A percentile compares a stretch with the other conserved stretches of the same genome.
Conservation (phyloP, 768 basidiomycete genomes). For the Clavulina sp. region DNA sequence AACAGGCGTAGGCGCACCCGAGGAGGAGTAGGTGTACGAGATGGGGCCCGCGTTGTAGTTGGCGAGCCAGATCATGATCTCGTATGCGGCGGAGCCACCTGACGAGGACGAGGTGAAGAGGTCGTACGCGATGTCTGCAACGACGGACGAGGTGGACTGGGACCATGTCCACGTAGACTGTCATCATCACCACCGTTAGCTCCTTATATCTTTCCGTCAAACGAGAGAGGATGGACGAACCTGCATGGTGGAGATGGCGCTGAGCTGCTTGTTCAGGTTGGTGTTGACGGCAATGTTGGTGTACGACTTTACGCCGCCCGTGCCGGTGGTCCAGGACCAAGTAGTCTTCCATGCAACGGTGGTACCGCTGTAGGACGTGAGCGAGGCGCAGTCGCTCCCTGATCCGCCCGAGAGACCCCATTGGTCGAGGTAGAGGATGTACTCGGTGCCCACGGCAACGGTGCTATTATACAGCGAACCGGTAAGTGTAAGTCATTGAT, state of each 20-base stretch:
- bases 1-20: conserved; percentile 31
- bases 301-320: conserved; percentile 37
- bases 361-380: conserved; percentile 27
- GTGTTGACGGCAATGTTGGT: conserved; percentile 23
- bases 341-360: conserved; percentile 33
- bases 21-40: conserved; percentile 27
- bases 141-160: conserved; percentile 27
- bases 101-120: conserved; percentile 38
- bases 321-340: conserved; percentile 38
- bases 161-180: conserved; percentile 43
- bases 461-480: too few relatives aligned
- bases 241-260: conserved; percentile 35
- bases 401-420: conserved; percentile 19
- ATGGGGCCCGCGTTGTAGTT: conserved; percentile 42
- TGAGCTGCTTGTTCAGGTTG: conserved; percentile 36
- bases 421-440: conserved; percentile 34
- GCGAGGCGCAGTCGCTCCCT: conserved; percentile 34
- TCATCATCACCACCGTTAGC: not conserved
- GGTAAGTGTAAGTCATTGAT: too few relatives aligned
- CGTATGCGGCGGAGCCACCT: conserved; percentile 28
- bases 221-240: conserved; percentile 23
- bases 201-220: not conserved
- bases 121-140: conserved; percentile 44
- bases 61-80: conserved; percentile 52
- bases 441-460: too few relatives aligned